phyloP scores from a whole-genome alignment of 495 filamentous ascomycete genomes.

The Aspergillus bridgeri region DNA sequence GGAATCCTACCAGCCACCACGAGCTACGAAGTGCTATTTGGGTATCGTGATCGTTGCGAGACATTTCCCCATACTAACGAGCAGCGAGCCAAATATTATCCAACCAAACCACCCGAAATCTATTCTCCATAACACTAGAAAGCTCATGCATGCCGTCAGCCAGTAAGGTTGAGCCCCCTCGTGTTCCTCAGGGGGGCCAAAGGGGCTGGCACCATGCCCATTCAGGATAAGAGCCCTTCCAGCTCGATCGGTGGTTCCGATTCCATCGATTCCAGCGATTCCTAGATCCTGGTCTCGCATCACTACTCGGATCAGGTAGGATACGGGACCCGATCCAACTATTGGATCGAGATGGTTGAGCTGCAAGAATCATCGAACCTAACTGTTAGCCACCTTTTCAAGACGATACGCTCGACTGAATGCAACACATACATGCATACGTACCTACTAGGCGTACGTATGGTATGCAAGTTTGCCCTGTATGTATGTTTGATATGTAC shows the following conservation, averaged over 20 bases:
- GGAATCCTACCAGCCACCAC: neutral
- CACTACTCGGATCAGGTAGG: neutral
- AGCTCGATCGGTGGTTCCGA: neutral
- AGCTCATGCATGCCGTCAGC: neutral
- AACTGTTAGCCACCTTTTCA: neutral
- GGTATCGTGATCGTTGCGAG: neutral
- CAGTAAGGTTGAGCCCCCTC: constrained; percentile 8
- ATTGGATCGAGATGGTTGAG: neutral
- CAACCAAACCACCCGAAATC: neutral
- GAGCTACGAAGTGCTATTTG: neutral
- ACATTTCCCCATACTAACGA: neutral
- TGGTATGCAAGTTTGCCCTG: neutral
- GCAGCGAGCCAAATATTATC: neutral
- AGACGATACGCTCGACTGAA: neutral
- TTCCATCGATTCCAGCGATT: neutral
- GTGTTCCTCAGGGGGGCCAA: constrained; percentile 15
- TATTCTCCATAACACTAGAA: neutral
- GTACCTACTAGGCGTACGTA: neutral
- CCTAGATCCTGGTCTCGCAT: neutral
- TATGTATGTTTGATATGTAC: neutral
- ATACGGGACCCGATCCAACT: neutral
- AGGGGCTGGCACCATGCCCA: constrained; percentile 3
- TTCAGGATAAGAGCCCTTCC: constrained; percentile 2
- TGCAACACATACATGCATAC: neutral
- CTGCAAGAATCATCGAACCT: neutral